Evolutionary conservation across 768 basidiomycete species (phyloP), one percentile per base, ranked within the genome.

Genomic region (Trametes coccinea): DNA sequence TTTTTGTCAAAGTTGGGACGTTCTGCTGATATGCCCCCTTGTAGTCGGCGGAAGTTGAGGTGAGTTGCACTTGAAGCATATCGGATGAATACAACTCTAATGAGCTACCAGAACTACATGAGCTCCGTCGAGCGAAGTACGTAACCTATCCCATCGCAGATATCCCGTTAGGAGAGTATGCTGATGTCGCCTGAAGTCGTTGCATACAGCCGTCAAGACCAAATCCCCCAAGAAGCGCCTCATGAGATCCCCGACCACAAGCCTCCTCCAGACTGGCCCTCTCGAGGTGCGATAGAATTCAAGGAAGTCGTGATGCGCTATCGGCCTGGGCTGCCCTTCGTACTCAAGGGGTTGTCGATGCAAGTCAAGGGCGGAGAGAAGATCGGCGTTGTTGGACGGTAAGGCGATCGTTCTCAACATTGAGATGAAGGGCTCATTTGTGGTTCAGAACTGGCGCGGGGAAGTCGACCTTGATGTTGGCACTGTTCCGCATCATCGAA

Each of bases 371-470:
- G 82, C 0, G 86, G 87, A 0, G 89, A 93, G 73, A 90, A 90
- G 76, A 85, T 92, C 56, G 90, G 89, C 13, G 83, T 92, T 40
- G 89, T 92, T 8, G 89, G 89, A 52, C 70, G 85, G 70, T 78
- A 49, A 6, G 71, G 45, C 14, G 4, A 30, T 14, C 5, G 16
- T 6, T n/a, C 6, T 39, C 13, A 14, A 3, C 6, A 31, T 4
- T 37, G 14, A 27, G 31, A 2, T 9, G 14, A 14, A 11, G 22
- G 5, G 40, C 41, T 53, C 17, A 60, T 37, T 14, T n/a, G 9
- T 9, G 14, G 2, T 3, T n/a, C 45, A 71, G 72, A 56, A 82
- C 80, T 1, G 88, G 86, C 1, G 84, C 84, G 0, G 85, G 84
- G 22, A 84, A 85, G 67, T 82, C 80, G 0, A 85, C 86, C 0